A percentile compares a stretch with the other conserved stretches of the same genome.
phyloP scores from a whole-genome alignment of 208 protist species.

The Blastocrithidia nonstop region DNA sequence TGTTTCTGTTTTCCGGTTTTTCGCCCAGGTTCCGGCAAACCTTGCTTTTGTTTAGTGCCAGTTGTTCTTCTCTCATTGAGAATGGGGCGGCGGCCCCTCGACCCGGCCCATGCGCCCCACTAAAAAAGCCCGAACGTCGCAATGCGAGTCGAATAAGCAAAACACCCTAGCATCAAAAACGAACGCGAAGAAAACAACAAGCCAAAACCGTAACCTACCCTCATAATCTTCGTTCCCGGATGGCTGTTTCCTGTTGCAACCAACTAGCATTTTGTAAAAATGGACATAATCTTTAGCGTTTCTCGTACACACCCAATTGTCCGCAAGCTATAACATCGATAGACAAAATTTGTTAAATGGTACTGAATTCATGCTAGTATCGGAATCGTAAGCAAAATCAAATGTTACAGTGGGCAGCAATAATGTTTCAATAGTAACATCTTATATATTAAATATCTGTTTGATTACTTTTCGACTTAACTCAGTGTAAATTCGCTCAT shows the following conservation, averaged over 20 bases:
- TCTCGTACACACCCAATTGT: slow-evolving; percentile 51
- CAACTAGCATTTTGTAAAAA: slow-evolving; percentile 10
- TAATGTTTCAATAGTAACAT: slow-evolving; percentile 22
- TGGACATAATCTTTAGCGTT: slow-evolving; percentile 17
- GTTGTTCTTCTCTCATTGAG: too few relatives aligned
- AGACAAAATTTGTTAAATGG: slow-evolving; percentile 38
- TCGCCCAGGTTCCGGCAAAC: too few relatives aligned
- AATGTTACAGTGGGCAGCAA: slow-evolving; percentile 27
- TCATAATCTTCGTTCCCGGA: not conserved
- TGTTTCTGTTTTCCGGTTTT: too few relatives aligned
- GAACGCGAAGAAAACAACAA: too few relatives aligned
- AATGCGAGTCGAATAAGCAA: too few relatives aligned
- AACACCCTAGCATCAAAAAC: too few relatives aligned
- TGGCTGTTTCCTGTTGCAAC: not conserved
- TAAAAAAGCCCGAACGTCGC: too few relatives aligned
- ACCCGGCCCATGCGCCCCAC: too few relatives aligned
- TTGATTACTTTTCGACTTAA: slow-evolving; percentile 42
- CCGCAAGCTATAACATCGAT: slow-evolving; percentile 56
- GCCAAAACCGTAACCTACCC: too few relatives aligned
- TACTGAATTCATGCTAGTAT: slow-evolving; percentile 12
- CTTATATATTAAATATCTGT: slow-evolving; percentile 27
- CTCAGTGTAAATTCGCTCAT: slow-evolving; percentile 37
- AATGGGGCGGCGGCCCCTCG: too few relatives aligned
- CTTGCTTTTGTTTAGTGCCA: too few relatives aligned
- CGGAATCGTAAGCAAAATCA: slow-evolving; percentile 37